phyloP scores from a whole-genome alignment of 2,329 filamentous ascomycete species.

The Coniochaeta sp. region DNA sequence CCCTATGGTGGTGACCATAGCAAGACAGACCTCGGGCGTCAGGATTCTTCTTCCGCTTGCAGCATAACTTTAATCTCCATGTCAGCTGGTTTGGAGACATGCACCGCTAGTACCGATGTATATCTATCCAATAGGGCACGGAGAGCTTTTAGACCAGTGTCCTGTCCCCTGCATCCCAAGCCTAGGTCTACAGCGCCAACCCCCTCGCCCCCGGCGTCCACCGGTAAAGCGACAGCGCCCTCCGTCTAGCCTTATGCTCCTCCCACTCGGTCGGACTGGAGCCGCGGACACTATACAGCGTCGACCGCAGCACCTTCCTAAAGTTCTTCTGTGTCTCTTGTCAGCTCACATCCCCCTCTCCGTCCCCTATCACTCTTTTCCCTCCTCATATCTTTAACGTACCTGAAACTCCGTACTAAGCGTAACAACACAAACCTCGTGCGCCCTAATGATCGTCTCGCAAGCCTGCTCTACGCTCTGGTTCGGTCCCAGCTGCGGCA shows the following conservation, averaged over 20 bases:
- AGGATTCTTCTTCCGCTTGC: too few species aligned
- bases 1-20: too few species aligned
- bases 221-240: constrained; percentile 44
- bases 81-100: too few species aligned
- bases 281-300: constrained; percentile 38
- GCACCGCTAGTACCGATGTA: too few species aligned
- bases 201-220: constrained; percentile 36
- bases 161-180: not conserved
- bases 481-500: constrained; percentile 38
- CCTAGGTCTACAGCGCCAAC: constrained; percentile 22
- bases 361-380: too few species aligned
- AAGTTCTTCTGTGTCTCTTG: constrained; percentile 51
- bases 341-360: too few species aligned
- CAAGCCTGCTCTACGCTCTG: constrained; percentile 39
- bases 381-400: not conserved
- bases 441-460: constrained; percentile 41
- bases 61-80: too few species aligned
- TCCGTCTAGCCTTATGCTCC: constrained; percentile 35
- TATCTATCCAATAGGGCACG: too few species aligned
- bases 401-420: constrained; percentile 43
- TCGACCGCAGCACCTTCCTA: constrained; percentile 43
- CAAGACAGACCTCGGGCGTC: too few species aligned
- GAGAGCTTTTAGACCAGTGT: too few species aligned
- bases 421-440: constrained; percentile 43
- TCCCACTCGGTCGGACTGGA: constrained; percentile 30